These are phyloP conservation scores for Vararia minispora DNA, from an alignment of 768 basidiomycete genomes.

Conservation along the genomic window DNA sequence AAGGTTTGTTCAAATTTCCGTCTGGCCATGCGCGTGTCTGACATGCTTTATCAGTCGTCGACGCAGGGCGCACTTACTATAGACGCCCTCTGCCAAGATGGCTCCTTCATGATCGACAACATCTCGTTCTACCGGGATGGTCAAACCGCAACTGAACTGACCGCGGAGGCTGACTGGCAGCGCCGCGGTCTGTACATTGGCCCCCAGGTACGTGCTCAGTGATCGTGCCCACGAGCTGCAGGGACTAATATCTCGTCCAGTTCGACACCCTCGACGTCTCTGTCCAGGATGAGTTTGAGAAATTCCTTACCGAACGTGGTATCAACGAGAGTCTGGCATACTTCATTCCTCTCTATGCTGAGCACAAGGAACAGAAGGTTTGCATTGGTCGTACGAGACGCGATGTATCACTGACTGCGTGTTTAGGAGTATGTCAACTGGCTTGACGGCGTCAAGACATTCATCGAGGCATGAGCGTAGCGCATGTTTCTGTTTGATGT, in stretches of 20 bases:
- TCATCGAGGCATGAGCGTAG: slow-evolving; percentile 49
- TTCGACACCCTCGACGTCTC: slow-evolving; percentile 83
- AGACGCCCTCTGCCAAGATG: slow-evolving; percentile 72
- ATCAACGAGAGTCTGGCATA: slow-evolving; percentile 71
- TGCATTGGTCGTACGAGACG: slow-evolving; percentile 13
- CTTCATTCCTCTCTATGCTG: slow-evolving; percentile 84
- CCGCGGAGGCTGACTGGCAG: slow-evolving; percentile 89
- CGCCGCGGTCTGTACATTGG: slow-evolving; percentile 88
- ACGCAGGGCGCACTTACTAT: slow-evolving; percentile 61
- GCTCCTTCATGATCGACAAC: slow-evolving; percentile 79
- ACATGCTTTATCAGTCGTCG: slow-evolving; percentile 25
- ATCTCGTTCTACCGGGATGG: slow-evolving; percentile 74
- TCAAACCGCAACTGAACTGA: slow-evolving; percentile 62
- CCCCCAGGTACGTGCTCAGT: slow-evolving; percentile 48
- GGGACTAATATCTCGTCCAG: slow-evolving; percentile 22
- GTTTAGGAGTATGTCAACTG: slow-evolving; percentile 84
- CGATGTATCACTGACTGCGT: slow-evolving; percentile 2
- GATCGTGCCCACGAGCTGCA: background rate
- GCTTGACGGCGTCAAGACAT: slow-evolving; percentile 73
- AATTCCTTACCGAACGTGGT: slow-evolving; percentile 82
- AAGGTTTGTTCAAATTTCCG: slow-evolving; percentile 46
- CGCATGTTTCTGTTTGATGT: too few relatives aligned
- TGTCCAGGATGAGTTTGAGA: slow-evolving; percentile 88
- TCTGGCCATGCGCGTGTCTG: too few relatives aligned
- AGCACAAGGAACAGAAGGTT: slow-evolving; percentile 90